These are phyloP conservation scores for Lipomyces sp. DNA, from an alignment of 805 yeast species.

Conservation along the genomic window DNA sequence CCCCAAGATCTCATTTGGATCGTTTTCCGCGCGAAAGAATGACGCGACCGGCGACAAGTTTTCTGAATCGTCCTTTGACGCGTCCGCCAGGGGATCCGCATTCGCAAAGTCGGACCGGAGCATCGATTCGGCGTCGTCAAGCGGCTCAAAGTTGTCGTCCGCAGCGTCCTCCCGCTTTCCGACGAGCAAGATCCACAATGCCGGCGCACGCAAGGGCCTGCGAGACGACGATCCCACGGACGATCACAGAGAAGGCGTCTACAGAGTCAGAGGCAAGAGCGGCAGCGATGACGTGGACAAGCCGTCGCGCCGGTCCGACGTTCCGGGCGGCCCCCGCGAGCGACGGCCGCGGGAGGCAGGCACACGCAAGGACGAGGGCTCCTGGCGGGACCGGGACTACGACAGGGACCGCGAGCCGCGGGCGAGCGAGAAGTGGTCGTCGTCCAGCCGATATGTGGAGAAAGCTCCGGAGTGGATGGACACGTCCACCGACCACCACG, in stretches of 20 bases:
- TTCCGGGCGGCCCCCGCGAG: constrained; percentile 3
- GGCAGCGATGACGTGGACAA: too few relatives aligned
- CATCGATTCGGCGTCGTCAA: too few relatives aligned
- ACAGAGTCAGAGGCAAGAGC: too few relatives aligned
- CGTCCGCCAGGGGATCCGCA: too few relatives aligned
- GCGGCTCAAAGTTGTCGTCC: too few relatives aligned
- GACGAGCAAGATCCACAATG: too few relatives aligned
- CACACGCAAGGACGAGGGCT: constrained; percentile 14
- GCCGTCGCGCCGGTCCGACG: too few relatives aligned
- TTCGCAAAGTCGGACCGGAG: too few relatives aligned
- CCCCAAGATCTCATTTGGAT: constrained; percentile 26
- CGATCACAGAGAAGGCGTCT: too few relatives aligned
- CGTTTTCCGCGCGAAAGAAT: constrained; percentile 1
- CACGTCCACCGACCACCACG: constrained; percentile 8
- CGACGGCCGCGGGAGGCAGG: constrained; percentile 7
- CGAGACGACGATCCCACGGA: too few relatives aligned
- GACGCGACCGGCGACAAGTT: neutral
- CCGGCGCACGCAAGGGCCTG: too few relatives aligned
- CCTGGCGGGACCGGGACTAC: constrained; percentile 24
- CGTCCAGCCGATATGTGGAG: constrained; percentile 4
- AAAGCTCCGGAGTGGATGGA: constrained; percentile 25
- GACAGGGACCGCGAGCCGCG: constrained; percentile 8
- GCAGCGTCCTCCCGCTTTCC: too few relatives aligned
- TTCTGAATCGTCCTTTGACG: neutral
- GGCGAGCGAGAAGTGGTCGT: constrained; percentile 3